Conservation (phyloP, 352 stramenopile species). For the Phytophthora brassicae region DNA sequence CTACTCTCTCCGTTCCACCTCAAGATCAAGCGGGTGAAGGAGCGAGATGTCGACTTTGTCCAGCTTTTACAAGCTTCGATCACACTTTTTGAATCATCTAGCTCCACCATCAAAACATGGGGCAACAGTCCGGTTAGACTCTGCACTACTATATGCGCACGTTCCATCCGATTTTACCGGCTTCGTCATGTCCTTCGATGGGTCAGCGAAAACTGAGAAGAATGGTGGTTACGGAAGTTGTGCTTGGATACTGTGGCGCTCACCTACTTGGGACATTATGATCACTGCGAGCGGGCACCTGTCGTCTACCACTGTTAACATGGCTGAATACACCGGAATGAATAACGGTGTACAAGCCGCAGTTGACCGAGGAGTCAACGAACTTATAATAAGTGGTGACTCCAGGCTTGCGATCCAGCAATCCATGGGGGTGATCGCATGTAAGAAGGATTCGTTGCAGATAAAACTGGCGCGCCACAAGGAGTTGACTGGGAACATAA, state of each 20-base stretch:
- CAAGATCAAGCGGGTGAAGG: background rate
- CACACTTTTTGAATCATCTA: background rate
- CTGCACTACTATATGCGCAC: background rate
- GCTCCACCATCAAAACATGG: background rate
- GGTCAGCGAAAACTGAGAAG: background rate
- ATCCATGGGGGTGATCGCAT: conserved; percentile 15
- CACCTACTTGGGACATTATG: background rate
- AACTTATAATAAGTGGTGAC: conserved; percentile 3
- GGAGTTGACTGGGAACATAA: no score
- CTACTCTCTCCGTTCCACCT: background rate
- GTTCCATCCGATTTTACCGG: background rate
- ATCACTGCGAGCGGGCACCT: background rate
- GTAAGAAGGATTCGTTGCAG: no score
- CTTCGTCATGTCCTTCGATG: background rate
- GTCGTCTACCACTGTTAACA: conserved; percentile 17
- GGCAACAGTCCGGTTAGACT: background rate
- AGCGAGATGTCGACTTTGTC: background rate
- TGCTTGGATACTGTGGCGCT: background rate
- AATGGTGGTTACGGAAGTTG: background rate
- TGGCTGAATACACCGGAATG: conserved; percentile 29
- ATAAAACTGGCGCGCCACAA: no score
- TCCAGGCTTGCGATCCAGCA: conserved; percentile 3
- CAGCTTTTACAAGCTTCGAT: background rate
- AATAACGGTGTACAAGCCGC: conserved; percentile 7
- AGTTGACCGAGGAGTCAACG: background rate